These are phyloP conservation scores for Atkinsonella texensis DNA, from an alignment of 2,329 filamentous ascomycete species.

Conservation along the genomic window DNA sequence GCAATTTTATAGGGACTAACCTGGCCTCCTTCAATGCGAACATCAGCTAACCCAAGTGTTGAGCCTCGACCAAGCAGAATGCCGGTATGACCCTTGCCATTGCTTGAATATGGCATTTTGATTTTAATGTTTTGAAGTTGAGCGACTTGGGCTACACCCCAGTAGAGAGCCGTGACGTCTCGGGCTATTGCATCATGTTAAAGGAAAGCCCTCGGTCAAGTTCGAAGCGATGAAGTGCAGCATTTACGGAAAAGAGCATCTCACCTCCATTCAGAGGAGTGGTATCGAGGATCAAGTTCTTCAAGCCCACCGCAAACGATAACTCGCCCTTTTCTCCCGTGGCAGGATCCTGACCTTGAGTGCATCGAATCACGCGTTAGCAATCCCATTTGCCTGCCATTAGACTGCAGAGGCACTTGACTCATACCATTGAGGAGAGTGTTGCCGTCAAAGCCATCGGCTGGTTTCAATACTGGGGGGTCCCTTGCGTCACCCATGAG, in stretches of 20 bases:
- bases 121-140: constrained; percentile 32
- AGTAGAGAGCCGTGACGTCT: constrained; percentile 27
- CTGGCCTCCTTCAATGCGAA: constrained; percentile 26
- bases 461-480: constrained; percentile 29
- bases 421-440: constrained; percentile 21
- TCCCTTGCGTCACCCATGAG: constrained; percentile 33
- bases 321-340: constrained; percentile 22
- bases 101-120: constrained; percentile 23
- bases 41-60: constrained; percentile 27
- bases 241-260: background rate
- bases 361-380: background rate
- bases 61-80: constrained; percentile 29
- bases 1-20: background rate
- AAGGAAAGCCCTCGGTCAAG: background rate
- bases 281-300: constrained; percentile 32
- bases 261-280: constrained; percentile 22
- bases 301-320: constrained; percentile 30
- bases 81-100: constrained; percentile 27
- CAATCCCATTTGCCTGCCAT: background rate
- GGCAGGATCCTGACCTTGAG: constrained; percentile 19
- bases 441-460: constrained; percentile 21
- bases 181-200: constrained; percentile 10
- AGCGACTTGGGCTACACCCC: constrained; percentile 32
- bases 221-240: background rate
- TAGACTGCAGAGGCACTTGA: background rate